phyloP scores from a whole-genome alignment of 495 filamentous ascomycete species.

The Penicillium arizonense region DNA sequence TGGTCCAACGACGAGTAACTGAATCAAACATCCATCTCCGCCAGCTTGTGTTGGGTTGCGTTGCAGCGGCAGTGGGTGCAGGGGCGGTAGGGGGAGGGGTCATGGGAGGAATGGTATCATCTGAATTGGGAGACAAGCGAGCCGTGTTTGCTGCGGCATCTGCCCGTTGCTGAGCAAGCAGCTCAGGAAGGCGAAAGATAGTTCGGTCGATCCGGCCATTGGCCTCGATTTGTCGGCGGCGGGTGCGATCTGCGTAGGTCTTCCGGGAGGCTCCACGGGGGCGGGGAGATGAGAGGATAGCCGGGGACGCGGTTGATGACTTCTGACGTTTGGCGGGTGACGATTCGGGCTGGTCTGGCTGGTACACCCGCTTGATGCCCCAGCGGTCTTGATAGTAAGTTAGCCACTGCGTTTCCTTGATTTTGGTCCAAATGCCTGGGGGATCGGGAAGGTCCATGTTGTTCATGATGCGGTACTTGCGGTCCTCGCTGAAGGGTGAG shows the following conservation, averaged over 20 bases:
- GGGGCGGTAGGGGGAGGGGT: conserved; percentile 2
- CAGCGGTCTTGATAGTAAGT: too few relatives aligned
- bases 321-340: not conserved
- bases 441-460: too few relatives aligned
- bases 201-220: conserved; percentile 33
- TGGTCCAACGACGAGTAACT: conserved; percentile 19
- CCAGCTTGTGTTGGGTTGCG: not conserved
- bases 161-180: conserved; percentile 27
- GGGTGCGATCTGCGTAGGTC: conserved; percentile 29
- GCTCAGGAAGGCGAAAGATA: conserved; percentile 35
- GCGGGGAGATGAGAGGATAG: conserved; percentile 4
- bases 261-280: conserved; percentile 8
- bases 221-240: conserved; percentile 25
- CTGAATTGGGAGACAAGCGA: conserved; percentile 1
- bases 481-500: too few relatives aligned
- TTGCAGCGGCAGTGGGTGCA: not conserved
- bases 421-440: too few relatives aligned
- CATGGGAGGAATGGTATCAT: not conserved
- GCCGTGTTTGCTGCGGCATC: conserved; percentile 10
- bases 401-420: too few relatives aligned
- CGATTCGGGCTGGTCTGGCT: too few relatives aligned
- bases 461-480: too few relatives aligned
- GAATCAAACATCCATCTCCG: conserved; percentile 15
- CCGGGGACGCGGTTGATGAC: not conserved
- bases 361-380: too few relatives aligned